Conservation (phyloP, 495 filamentous ascomycete genomes). For the Parathielavia hyrcaniae region DNA sequence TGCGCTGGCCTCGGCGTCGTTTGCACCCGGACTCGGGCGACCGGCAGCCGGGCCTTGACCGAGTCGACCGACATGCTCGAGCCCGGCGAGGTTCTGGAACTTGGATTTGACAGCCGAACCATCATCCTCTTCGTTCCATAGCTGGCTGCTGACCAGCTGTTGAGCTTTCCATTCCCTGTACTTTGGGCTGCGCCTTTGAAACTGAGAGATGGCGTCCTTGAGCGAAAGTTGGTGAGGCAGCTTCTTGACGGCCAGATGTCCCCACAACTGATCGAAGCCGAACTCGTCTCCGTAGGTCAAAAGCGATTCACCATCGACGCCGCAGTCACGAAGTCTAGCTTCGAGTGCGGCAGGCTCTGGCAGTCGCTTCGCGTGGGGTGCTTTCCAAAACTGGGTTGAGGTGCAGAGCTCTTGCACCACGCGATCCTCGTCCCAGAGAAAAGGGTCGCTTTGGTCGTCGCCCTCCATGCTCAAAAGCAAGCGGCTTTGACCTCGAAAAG, state of each 20-base stretch:
- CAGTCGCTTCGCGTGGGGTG: slow-evolving; percentile 31
- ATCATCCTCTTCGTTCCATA: slow-evolving; percentile 1
- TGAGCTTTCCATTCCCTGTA: slow-evolving; percentile 30
- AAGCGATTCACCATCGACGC: slow-evolving; percentile 57
- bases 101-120: slow-evolving; percentile 8
- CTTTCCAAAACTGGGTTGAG: slow-evolving; percentile 39
- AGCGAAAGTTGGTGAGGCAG: slow-evolving; percentile 34
- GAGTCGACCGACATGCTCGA: not conserved
- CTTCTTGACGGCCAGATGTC: slow-evolving; percentile 30
- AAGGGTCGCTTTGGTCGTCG: slow-evolving; percentile 49
- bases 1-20: not conserved
- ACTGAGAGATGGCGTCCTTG: slow-evolving; percentile 26
- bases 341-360: slow-evolving; percentile 50
- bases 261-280: slow-evolving; percentile 23
- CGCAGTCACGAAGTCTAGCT: slow-evolving; percentile 49
- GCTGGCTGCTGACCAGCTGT: not conserved
- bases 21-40: not conserved
- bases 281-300: slow-evolving; percentile 40
- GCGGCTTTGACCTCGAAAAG: not conserved
- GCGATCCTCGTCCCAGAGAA: slow-evolving; percentile 60
- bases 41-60: not conserved
- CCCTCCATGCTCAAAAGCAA: slow-evolving; percentile 19
- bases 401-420: slow-evolving; percentile 61
- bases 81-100: slow-evolving; percentile 2
- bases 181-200: slow-evolving; percentile 29